Evolutionary conservation across 2,329 filamentous ascomycete species (phyloP).

Genomic region (Xylariaceae sp.): DNA sequence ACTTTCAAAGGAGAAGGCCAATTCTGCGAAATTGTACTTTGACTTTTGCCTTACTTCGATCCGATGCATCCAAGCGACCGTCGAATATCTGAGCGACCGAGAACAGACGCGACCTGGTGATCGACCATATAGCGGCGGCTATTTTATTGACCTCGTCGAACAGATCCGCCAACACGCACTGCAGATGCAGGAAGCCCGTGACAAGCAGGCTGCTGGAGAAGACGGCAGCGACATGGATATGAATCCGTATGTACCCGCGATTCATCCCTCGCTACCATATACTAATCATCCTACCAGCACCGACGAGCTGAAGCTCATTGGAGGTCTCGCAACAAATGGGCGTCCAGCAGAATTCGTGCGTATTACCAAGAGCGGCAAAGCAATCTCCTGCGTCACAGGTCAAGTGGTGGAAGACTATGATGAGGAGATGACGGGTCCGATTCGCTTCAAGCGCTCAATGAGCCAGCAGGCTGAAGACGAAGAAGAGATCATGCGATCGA

Average conservation of each 20-base stretch:
- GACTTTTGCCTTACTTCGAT: constrained; percentile 89
- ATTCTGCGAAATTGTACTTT: constrained; percentile 68
- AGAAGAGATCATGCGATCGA: constrained; percentile 80
- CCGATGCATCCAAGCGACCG: constrained; percentile 83
- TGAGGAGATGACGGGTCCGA: constrained; percentile 42
- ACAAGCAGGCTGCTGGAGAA: constrained; percentile 51
- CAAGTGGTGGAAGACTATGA: constrained; percentile 55
- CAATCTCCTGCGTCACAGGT: constrained; percentile 72
- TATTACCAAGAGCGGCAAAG: constrained; percentile 73
- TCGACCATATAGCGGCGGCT: constrained; percentile 89
- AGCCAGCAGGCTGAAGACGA: constrained; percentile 72
- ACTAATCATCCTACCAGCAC: constrained; percentile 33
- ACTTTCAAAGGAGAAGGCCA: constrained; percentile 73
- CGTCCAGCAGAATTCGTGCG: constrained; percentile 80
- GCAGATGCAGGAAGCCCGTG: constrained; percentile 72
- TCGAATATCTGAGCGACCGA: constrained; percentile 78
- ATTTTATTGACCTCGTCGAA: constrained; percentile 93
- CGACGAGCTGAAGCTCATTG: constrained; percentile 75
- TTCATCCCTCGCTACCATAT: constrained; percentile 1
- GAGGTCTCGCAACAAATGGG: constrained; percentile 77
- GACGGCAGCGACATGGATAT: constrained; percentile 56
- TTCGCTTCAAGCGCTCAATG: constrained; percentile 61
- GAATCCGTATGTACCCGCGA: constrained; percentile 47
- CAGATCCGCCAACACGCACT: constrained; percentile 88
- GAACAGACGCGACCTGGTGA: constrained; percentile 83